Evolutionary conservation across 257 asterid species (phyloP).

Genomic region (Solanum pimpinellifolium): DNA sequence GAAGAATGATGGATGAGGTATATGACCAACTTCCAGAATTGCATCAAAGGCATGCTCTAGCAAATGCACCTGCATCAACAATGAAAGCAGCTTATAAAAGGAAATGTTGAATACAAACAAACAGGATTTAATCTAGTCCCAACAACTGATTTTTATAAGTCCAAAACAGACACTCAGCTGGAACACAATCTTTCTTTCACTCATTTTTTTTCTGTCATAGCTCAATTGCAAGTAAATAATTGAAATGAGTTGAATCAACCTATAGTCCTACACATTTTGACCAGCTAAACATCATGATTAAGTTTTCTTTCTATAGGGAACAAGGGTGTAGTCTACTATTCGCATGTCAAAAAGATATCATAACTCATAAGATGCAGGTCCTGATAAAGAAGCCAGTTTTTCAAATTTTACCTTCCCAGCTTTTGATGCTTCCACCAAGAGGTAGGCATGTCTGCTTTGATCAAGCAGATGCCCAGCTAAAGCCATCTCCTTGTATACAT

Average conservation of each 20-base stretch:
- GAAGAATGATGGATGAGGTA: conserved; percentile 60
- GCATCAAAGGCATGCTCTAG: conserved; percentile 76
- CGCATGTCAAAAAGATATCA: neutral
- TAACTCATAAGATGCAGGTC: neutral
- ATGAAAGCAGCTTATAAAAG: neutral
- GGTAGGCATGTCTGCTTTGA: conserved; percentile 34
- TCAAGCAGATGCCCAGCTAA: conserved; percentile 47
- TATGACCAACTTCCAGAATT: conserved; percentile 67
- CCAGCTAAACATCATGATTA: neutral
- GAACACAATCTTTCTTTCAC: neutral
- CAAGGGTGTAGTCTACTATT: neutral
- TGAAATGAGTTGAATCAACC: neutral
- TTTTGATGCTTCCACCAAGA: conserved; percentile 63
- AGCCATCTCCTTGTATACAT: conserved; percentile 68
- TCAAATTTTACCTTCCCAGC: conserved; percentile 68
- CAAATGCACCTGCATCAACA: conserved; percentile 56
- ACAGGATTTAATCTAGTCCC: neutral
- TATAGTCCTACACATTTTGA: neutral
- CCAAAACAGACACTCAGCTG: neutral
- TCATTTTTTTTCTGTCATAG: neutral
- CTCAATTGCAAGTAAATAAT: neutral
- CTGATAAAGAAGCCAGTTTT: neutral
- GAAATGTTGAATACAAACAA: neutral
- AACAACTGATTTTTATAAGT: neutral
- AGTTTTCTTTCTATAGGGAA: neutral